Evolutionary conservation across 768 basidiomycete genomes (phyloP), one percentile per base, ranked within the genome.

Genomic region (Tephrocybe sp.): DNA sequence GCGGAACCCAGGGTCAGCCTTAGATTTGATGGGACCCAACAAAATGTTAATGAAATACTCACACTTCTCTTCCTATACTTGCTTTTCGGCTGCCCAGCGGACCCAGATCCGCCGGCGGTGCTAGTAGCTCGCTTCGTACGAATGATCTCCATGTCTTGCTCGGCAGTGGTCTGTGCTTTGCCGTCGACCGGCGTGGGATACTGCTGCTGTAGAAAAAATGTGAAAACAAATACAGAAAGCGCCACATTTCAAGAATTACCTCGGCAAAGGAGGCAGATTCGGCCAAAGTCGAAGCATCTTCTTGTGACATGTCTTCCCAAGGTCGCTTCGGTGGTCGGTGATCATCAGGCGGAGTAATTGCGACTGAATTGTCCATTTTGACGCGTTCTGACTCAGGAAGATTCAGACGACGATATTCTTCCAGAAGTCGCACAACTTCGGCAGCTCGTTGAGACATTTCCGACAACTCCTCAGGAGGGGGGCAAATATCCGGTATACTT

Each of bases 51-150:
- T 56, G 53, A 30, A 27, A 47, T 28, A 75, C 88, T 79, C 69
- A 92, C 89, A 71, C 89, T 91, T 69, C 89, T 72, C 66, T 92
- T 92, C 60, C 87, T 72, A 62, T 92, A 92, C 64, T 92, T 92
- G 69, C 75, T 87, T 71, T 91, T 92, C 39, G 78, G 75, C 56
- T 82, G 80, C 16, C 76, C 78, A 1, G 72, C 61, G 16, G 73
- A 65, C 0, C 75, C 75, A n/a, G 69, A 70, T 1, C 72, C 78
- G 1, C 73, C 79, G n/a, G 80, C 78, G 9, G 82, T 76, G 37
- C 82, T 83, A 42, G 82, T 85, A n/a, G 87, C 87, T 16, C 89
- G 82, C 66, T 91, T 92, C 24, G 78, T 84, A 7, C 89, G 81
- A 53, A 92, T 92, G 51, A 89, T 75, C 54, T 89, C 87, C 89